Evolutionary conservation across 2,329 filamentous ascomycete genomes (phyloP), one percentile per base, ranked within the genome.

Genomic region (Nemania abortiva): DNA sequence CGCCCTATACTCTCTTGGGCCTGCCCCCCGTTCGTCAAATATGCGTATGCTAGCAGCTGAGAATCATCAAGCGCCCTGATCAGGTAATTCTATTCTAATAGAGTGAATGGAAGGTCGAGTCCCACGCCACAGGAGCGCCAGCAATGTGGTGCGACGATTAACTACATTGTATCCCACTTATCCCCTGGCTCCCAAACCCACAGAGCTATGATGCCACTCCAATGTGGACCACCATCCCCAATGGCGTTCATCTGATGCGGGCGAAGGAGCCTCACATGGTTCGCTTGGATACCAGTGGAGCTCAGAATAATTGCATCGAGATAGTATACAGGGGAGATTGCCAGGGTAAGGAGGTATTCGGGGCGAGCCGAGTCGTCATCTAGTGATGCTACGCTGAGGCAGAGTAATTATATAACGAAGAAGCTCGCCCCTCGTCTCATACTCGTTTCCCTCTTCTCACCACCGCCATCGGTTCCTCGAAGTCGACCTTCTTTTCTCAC

Each of bases 381-480:
- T 4, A 20, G 47, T n/a, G 31, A 69, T 64, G 13, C 58, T 55
- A 58, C 52, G 42, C 50, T 55, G 45, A 54, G 47, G 29, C 55
- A 65, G 18, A 24, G 63, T 3, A 37, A 6, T 37, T 74, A 76
- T 76, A 75, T 74, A 75, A 73, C 6, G 29, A 68, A 34, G 64
- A 70, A 20, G 31, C 34, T 18, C 11, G 6, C 60, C 69, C 34
- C 71, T 29, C 22, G 3, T 57, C 20, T 22, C 10, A 34, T 31
- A 62, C 52, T 59, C 37, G 54, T 24, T 68, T 65, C 52, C 20
- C 53, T 45, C 27, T 52, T 47, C 50, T 71, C 61, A 63, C 42
- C 69, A 70, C 63, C 70, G 31, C 55, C 68, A 74, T 47, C 70
- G 65, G 60, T 63, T 72, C 72, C 68, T 69, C 67, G 66, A 72